These are phyloP conservation scores for Protostelium mycophagum DNA, from an alignment of 78 protist genomes.

Conservation along the genomic window DNA sequence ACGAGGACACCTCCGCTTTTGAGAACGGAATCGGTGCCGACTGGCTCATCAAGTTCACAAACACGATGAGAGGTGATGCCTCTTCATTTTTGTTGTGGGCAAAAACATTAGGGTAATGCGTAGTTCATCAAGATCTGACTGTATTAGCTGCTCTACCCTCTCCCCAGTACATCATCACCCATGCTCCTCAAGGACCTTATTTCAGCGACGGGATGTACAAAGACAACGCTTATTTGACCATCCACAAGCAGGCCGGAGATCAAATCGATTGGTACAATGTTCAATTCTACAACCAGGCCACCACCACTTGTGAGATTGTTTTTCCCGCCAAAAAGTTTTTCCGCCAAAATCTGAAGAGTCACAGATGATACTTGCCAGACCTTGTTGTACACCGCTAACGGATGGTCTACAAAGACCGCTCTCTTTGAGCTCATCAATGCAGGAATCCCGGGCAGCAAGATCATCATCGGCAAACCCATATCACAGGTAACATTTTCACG, in stretches of 20 bases:
- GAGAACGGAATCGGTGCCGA: slow-evolving; percentile 2
- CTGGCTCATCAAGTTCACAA: slow-evolving; percentile 6
- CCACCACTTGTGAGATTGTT: slow-evolving; percentile 4
- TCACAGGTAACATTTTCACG: too few species aligned
- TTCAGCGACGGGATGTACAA: slow-evolving; percentile 8
- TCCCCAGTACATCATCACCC: slow-evolving; percentile 5
- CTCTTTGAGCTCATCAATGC: background rate
- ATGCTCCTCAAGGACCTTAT: slow-evolving; percentile 26
- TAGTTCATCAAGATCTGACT: too few species aligned
- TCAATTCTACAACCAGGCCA: slow-evolving; percentile 28
- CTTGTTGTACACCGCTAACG: slow-evolving; percentile 4
- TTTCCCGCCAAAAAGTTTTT: background rate
- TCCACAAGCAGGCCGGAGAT: slow-evolving; percentile 7
- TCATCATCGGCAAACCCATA: slow-evolving; percentile 22
- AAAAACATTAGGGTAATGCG: too few species aligned
- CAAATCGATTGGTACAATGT: slow-evolving; percentile 22
- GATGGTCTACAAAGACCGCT: slow-evolving; percentile 9
- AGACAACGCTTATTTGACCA: slow-evolving; percentile 10
- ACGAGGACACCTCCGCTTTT: slow-evolving; percentile 13
- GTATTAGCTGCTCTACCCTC: background rate
- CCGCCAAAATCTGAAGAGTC: background rate
- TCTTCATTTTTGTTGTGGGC: too few species aligned
- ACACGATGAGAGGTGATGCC: background rate
- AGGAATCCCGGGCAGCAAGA: background rate
- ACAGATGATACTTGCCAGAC: background rate